These are phyloP conservation scores for Hypoxylon crocopeplum DNA, from an alignment of 495 filamentous ascomycete species.

Conservation along the genomic window DNA sequence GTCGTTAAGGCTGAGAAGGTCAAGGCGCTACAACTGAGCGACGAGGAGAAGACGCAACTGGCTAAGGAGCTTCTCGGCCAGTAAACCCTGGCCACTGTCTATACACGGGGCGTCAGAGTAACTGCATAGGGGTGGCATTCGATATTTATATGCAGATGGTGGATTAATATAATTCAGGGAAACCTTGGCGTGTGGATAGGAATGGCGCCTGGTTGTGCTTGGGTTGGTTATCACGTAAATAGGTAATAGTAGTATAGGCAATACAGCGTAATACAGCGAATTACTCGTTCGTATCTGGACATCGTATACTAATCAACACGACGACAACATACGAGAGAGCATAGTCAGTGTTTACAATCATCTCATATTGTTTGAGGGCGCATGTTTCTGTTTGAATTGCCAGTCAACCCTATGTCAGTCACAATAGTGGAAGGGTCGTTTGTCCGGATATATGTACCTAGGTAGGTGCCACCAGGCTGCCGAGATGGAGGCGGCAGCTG, in stretches of 20 bases:
- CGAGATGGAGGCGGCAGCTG: neutral
- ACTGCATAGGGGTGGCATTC: slow-evolving; percentile 8
- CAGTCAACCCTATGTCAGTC: neutral
- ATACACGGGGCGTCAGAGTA: neutral
- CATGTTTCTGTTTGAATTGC: neutral
- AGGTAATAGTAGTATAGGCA: neutral
- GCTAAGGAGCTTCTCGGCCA: slow-evolving; percentile 53
- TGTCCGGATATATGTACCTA: neutral
- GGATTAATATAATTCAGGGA: slow-evolving; percentile 2
- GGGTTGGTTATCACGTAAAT: neutral
- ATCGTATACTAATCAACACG: neutral
- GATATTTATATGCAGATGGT: slow-evolving; percentile 4
- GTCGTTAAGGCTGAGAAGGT: slow-evolving; percentile 62
- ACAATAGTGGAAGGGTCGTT: neutral
- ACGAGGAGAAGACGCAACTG: slow-evolving; percentile 47
- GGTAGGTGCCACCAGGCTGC: neutral
- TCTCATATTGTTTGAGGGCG: neutral
- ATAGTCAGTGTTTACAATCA: neutral
- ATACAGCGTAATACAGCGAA: slow-evolving; percentile 17
- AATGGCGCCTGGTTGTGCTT: neutral
- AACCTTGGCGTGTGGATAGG: neutral
- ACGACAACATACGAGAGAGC: too few relatives aligned
- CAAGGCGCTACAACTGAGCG: slow-evolving; percentile 44
- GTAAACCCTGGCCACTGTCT: slow-evolving; percentile 21
- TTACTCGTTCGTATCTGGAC: neutral